Evolutionary conservation across 148 eudicot species (phyloP).

Genomic region (Camellia granthamiana): DNA sequence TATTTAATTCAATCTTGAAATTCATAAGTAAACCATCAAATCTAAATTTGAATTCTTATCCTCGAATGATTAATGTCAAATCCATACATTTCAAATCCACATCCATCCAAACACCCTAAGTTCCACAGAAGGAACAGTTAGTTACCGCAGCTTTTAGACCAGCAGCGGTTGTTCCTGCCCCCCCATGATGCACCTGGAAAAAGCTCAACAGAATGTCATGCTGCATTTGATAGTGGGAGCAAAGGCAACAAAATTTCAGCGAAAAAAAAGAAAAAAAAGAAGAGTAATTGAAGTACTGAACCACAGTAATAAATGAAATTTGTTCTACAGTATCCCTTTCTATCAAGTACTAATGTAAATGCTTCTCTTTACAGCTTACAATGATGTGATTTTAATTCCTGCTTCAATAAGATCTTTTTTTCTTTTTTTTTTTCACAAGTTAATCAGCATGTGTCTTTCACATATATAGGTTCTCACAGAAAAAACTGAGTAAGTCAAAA

Average conservation of each 20-base stretch:
- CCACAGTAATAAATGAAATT: neutral
- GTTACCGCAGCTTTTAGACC: slow-evolving; percentile 79
- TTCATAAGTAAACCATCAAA: too few species aligned
- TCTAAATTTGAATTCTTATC: too few species aligned
- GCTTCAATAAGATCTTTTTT: neutral
- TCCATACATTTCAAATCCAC: too few species aligned
- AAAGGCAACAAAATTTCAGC: neutral
- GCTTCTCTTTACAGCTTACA: too few species aligned
- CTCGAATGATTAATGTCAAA: too few species aligned
- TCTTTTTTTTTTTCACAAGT: neutral
- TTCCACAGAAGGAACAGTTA: slow-evolving; percentile 5
- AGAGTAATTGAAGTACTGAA: neutral
- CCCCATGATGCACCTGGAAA: slow-evolving; percentile 73
- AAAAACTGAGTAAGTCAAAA: neutral
- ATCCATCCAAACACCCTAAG: too few species aligned
- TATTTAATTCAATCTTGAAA: too few species aligned
- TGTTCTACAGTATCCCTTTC: neutral
- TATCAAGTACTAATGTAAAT: neutral
- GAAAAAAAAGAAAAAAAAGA: too few species aligned
- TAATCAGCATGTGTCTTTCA: neutral
- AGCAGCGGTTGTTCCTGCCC: slow-evolving; percentile 87
- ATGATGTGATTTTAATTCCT: neutral
- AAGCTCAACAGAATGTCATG: neutral
- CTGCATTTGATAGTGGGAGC: slow-evolving; percentile 2
- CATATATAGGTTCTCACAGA: neutral